phyloP scores from a whole-genome alignment of 306 rosid genomes.

The Gillenia trifoliata region DNA sequence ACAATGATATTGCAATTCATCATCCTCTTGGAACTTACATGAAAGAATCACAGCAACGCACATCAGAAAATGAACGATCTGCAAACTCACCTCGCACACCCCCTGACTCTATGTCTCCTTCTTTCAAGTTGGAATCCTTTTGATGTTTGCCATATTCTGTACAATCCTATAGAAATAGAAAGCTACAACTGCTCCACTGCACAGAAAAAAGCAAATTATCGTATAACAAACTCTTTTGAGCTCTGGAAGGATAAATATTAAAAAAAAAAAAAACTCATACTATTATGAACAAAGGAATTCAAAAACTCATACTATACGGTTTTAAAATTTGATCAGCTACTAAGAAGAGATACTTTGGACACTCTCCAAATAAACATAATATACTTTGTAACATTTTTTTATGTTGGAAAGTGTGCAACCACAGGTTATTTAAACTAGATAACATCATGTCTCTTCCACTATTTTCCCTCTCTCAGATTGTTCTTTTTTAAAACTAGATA shows the following conservation, averaged over 20 bases:
- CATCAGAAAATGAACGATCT: background rate
- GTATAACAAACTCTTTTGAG: background rate
- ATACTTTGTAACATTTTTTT: background rate
- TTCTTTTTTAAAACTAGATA: background rate
- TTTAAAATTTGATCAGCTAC: background rate
- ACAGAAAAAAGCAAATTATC: constrained; percentile 18
- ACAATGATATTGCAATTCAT: background rate
- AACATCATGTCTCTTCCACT: background rate
- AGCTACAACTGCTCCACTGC: constrained; percentile 72
- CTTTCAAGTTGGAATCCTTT: constrained; percentile 40
- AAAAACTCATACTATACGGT: background rate
- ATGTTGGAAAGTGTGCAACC: background rate
- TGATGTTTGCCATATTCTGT: constrained; percentile 37
- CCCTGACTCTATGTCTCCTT: constrained; percentile 38
- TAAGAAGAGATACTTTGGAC: background rate
- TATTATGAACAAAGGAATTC: background rate
- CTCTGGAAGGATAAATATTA: background rate
- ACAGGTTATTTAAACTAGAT: too few species aligned
- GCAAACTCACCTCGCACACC: constrained; percentile 36
- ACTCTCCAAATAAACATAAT: background rate
- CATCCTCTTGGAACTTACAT: background rate
- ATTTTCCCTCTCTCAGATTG: background rate
- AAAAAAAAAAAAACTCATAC: background rate
- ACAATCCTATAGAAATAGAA: constrained; percentile 59
- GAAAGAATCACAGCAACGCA: background rate